A percentile compares a stretch with the other conserved stretches of the same genome.
Conservation (phyloP, 1,139 yeast species). For the Suhomyces maxii region DNA sequence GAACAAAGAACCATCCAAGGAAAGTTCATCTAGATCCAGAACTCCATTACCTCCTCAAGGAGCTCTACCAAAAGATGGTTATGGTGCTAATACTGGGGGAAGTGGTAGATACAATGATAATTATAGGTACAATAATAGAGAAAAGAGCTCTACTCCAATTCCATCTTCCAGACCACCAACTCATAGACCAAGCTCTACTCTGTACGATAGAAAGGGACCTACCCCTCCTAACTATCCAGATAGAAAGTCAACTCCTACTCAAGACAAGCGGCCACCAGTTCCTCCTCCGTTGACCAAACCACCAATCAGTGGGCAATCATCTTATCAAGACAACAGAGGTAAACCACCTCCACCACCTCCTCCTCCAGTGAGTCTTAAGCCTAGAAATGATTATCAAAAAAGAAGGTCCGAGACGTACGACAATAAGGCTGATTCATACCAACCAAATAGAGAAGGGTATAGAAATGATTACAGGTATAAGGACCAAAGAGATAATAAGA, state of each 20-base stretch:
- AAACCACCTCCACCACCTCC: constrained; percentile 27
- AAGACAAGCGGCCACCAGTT: constrained; percentile 2
- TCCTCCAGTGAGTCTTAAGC: constrained; percentile 18
- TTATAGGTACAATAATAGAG: constrained; percentile 4
- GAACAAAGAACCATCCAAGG: constrained; percentile 9
- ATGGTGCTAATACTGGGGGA: neutral
- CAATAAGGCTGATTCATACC: constrained; percentile 9
- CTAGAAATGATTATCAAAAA: constrained; percentile 11
- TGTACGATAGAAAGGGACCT: constrained; percentile 6
- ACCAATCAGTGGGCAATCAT: neutral
- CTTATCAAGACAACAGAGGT: constrained; percentile 4
- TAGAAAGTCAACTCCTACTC: neutral
- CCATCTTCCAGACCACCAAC: constrained; percentile 1
- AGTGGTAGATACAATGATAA: constrained; percentile 5
- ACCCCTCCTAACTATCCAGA: constrained; percentile 4
- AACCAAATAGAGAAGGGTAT: constrained; percentile 7
- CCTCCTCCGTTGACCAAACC: constrained; percentile 7
- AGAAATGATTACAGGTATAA: constrained; percentile 10
- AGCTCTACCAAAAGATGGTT: constrained; percentile 6
- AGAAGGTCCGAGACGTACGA: constrained; percentile 4
- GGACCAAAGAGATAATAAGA: constrained; percentile 25
- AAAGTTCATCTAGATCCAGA: constrained; percentile 1
- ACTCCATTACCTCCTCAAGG: constrained; percentile 16
- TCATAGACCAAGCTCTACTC: constrained; percentile 1
- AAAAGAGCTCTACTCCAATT: neutral